These are phyloP conservation scores for Emmonsia crescens DNA, from an alignment of 2,329 filamentous ascomycete genomes.

Conservation along the genomic window DNA sequence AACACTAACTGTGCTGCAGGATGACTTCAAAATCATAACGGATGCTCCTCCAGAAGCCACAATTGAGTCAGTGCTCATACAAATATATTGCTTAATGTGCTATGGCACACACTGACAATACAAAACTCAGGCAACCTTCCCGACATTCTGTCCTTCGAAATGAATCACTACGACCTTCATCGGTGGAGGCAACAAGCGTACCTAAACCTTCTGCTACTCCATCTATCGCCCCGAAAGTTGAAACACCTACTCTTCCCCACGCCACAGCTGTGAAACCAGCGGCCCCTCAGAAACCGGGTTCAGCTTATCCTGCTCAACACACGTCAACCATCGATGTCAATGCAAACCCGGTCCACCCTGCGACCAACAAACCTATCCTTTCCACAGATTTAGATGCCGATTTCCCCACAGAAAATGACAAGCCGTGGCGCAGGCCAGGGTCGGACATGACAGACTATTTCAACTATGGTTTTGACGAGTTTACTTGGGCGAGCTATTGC, in stretches of 20 bases:
- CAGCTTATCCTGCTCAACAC: constrained; percentile 54
- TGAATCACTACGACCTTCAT: constrained; percentile 25
- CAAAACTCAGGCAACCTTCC: constrained; percentile 26
- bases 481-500: constrained; percentile 92
- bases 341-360: constrained; percentile 66
- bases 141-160: constrained; percentile 28
- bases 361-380: constrained; percentile 66
- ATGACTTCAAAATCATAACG: constrained; percentile 41
- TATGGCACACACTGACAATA: neutral
- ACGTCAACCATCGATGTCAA: constrained; percentile 81
- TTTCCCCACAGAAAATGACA: constrained; percentile 61
- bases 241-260: constrained; percentile 25
- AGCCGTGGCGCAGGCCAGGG: constrained; percentile 90
- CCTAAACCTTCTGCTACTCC: constrained; percentile 30
- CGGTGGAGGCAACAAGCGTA: constrained; percentile 21
- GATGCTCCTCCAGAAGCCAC: constrained; percentile 35
- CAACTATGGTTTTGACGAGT: constrained; percentile 98
- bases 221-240: constrained; percentile 16
- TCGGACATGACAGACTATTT: constrained; percentile 96
- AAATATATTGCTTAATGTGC: constrained; percentile 14
- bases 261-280: constrained; percentile 26
- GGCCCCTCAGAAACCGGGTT: constrained; percentile 42
- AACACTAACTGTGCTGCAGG: constrained; percentile 22
- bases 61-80: constrained; percentile 25
- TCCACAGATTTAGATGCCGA: constrained; percentile 68